Conservation (phyloP, 345 rosid genomes). For the Nephelium lappaceum region DNA sequence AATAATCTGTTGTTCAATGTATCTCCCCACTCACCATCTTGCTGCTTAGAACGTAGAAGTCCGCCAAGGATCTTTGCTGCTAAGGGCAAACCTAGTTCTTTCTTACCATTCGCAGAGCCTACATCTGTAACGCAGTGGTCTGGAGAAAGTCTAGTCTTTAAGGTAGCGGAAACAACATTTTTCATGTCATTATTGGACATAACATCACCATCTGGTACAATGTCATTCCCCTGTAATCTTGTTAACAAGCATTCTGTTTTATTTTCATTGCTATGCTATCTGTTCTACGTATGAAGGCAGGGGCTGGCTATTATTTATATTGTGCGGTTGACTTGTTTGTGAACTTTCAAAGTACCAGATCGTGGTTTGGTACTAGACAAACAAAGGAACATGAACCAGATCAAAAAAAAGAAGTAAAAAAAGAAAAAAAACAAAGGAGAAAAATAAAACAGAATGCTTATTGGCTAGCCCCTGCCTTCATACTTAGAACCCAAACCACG, state of each 20-base stretch:
- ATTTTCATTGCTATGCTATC: too few species aligned
- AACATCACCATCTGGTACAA: slow-evolving; percentile 18
- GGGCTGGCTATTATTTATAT: not conserved
- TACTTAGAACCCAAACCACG: slow-evolving; percentile 20
- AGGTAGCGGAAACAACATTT: slow-evolving; percentile 18
- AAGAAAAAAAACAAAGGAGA: too few species aligned
- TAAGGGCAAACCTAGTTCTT: slow-evolving; percentile 16
- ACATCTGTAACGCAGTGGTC: slow-evolving; percentile 28
- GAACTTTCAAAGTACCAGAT: not conserved
- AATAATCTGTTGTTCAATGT: too few species aligned
- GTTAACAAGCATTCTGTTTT: too few species aligned
- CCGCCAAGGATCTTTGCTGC: too few species aligned
- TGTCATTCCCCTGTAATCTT: not conserved
- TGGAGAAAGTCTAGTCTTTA: too few species aligned
- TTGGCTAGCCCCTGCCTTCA: not conserved
- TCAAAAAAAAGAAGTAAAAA: too few species aligned
- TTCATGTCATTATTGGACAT: slow-evolving; percentile 26
- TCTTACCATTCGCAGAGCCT: slow-evolving; percentile 25
- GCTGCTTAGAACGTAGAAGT: too few species aligned
- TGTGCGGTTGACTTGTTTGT: not conserved
- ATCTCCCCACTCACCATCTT: too few species aligned
- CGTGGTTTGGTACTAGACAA: not conserved
- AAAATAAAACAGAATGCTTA: too few species aligned
- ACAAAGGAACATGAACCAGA: too few species aligned
- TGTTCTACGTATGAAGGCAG: not conserved